Evolutionary conservation across 306 rosid genomes (phyloP).

Genomic region (Casuarina equisetifolia): DNA sequence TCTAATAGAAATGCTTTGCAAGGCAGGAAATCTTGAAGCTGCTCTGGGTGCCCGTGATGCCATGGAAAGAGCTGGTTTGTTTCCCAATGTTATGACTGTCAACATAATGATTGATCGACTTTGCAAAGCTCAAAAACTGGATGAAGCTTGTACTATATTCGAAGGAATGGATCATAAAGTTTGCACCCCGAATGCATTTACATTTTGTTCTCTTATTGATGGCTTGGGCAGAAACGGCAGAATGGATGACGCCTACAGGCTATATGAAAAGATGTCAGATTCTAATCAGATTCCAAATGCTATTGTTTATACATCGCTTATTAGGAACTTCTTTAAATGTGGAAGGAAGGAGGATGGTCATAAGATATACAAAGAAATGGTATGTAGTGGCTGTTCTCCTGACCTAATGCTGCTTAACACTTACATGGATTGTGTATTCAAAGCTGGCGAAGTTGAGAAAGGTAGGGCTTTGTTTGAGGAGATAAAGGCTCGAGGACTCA

Average conservation of each 20-base stretch:
- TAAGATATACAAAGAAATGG: slow-evolving; percentile 91
- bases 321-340: slow-evolving; percentile 76
- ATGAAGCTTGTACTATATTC: slow-evolving; percentile 85
- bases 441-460: slow-evolving; percentile 78
- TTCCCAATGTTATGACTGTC: slow-evolving; percentile 79
- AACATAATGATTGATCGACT: slow-evolving; percentile 91
- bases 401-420: slow-evolving; percentile 82
- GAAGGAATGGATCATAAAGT: slow-evolving; percentile 76
- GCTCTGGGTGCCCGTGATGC: slow-evolving; percentile 58
- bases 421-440: slow-evolving; percentile 92
- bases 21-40: slow-evolving; percentile 64
- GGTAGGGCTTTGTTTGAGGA: slow-evolving; percentile 84
- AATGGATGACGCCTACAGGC: slow-evolving; percentile 81
- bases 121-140: slow-evolving; percentile 80
- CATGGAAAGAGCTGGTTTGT: slow-evolving; percentile 85
- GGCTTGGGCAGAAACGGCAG: slow-evolving; percentile 86
- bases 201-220: slow-evolving; percentile 88
- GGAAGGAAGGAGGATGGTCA: slow-evolving; percentile 96
- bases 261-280: slow-evolving; percentile 91
- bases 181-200: slow-evolving; percentile 64
- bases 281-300: slow-evolving; percentile 63
- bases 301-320: slow-evolving; percentile 73
- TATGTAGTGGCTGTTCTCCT: slow-evolving; percentile 62
- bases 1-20: slow-evolving; percentile 82
- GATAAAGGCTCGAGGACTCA: slow-evolving; percentile 63